These are phyloP conservation scores for Tetracladium setigerum DNA, from an alignment of 495 filamentous ascomycete genomes.

Conservation along the genomic window DNA sequence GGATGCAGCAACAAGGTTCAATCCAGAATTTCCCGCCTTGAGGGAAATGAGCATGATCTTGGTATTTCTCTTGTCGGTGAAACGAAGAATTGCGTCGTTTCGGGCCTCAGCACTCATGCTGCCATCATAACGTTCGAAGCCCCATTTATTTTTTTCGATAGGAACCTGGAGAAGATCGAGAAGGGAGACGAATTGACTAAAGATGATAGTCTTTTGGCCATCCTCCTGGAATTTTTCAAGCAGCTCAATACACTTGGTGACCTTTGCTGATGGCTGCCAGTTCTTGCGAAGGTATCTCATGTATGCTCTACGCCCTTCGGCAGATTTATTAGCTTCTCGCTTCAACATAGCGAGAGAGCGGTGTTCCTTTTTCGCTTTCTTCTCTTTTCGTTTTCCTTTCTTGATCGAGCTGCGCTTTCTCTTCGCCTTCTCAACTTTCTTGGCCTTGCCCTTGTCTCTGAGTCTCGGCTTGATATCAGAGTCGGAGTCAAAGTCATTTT, in stretches of 20 bases:
- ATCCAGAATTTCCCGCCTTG: slow-evolving; percentile 83
- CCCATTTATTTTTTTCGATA: slow-evolving; percentile 45
- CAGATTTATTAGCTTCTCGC: slow-evolving; percentile 53
- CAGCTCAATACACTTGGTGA: slow-evolving; percentile 66
- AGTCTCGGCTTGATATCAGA: slow-evolving; percentile 7
- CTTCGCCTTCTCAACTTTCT: slow-evolving; percentile 23
- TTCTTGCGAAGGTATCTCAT: slow-evolving; percentile 62
- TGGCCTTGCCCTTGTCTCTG: neutral
- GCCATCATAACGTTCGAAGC: slow-evolving; percentile 78
- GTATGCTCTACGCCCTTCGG: slow-evolving; percentile 49
- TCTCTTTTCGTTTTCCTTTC: slow-evolving; percentile 7
- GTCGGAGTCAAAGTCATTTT: slow-evolving; percentile 17
- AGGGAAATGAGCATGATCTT: slow-evolving; percentile 83
- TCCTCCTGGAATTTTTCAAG: slow-evolving; percentile 32
- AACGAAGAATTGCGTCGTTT: slow-evolving; percentile 63
- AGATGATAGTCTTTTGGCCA: slow-evolving; percentile 80
- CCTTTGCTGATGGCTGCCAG: slow-evolving; percentile 72
- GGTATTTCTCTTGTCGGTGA: slow-evolving; percentile 56
- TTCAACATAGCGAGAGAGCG: slow-evolving; percentile 56
- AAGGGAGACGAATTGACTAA: slow-evolving; percentile 86
- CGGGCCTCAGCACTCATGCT: slow-evolving; percentile 65
- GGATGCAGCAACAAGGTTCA: slow-evolving; percentile 82
- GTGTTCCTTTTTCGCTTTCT: slow-evolving; percentile 7
- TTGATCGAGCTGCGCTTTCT: slow-evolving; percentile 36
- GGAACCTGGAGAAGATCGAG: slow-evolving; percentile 93